These are phyloP conservation scores for Emericellopsis atlantica DNA, from an alignment of 2,329 filamentous ascomycete genomes.

Conservation along the genomic window DNA sequence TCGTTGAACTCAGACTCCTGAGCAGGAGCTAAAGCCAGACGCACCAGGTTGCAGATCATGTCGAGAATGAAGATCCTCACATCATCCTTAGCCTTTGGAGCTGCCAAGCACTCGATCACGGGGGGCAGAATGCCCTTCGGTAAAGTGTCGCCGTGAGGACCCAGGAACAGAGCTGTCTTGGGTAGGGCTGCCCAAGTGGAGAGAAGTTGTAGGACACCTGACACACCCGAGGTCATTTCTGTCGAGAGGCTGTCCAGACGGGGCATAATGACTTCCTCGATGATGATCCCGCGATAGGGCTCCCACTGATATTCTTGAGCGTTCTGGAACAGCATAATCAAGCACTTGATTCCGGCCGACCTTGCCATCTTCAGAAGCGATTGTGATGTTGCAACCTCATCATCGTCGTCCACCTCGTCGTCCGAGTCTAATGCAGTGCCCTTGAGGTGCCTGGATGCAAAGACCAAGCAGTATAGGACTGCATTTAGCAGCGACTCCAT, in stretches of 20 bases:
- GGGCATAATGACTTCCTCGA: conserved; percentile 64
- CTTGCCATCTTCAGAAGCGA: conserved; percentile 56
- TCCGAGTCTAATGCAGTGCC: conserved; percentile 20
- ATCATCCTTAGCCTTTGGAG: conserved; percentile 68
- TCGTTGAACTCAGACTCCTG: conserved; percentile 43
- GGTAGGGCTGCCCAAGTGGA: conserved; percentile 65
- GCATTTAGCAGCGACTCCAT: conserved; percentile 59
- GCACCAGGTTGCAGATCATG: conserved; percentile 59
- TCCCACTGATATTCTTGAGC: conserved; percentile 60
- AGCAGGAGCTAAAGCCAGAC: conserved; percentile 41
- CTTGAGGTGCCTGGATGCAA: conserved; percentile 48
- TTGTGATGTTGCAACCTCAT: conserved; percentile 27
- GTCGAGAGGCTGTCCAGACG: conserved; percentile 65
- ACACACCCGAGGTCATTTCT: conserved; percentile 84
- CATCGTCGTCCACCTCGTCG: conserved; percentile 26
- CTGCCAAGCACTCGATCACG: conserved; percentile 58
- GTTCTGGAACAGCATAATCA: conserved; percentile 66
- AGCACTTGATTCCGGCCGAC: conserved; percentile 67
- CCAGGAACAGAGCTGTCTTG: conserved; percentile 55
- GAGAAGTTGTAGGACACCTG: conserved; percentile 69
- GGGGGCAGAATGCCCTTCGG: conserved; percentile 55
- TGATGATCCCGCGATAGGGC: conserved; percentile 56
- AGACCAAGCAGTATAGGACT: conserved; percentile 69
- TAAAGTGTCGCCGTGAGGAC: conserved; percentile 20
- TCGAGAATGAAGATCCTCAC: conserved; percentile 74